Conservation (phyloP, 768 basidiomycete genomes). For the Pleurotus giganteus region DNA sequence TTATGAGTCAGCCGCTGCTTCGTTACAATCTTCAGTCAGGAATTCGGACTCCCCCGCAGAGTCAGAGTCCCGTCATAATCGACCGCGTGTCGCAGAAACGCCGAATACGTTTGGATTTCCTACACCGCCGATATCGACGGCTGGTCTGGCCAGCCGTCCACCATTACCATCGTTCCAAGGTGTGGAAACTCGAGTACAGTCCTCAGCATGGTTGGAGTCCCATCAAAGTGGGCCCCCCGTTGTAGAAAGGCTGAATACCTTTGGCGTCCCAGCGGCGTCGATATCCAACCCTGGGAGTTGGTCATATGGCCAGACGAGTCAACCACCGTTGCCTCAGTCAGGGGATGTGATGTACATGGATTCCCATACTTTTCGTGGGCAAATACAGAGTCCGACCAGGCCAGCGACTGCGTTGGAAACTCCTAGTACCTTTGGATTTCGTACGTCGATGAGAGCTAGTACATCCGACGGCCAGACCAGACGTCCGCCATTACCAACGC, state of each 20-base stretch:
- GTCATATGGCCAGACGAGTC: not conserved
- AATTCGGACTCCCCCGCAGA: not conserved
- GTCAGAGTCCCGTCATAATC: not conserved
- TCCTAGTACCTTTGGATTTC: constrained; percentile 13
- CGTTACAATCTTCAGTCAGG: not conserved
- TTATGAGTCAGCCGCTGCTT: not conserved
- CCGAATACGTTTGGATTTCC: constrained; percentile 5
- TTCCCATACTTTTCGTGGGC: too few relatives aligned
- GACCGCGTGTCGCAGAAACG: not conserved
- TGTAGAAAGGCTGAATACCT: not conserved
- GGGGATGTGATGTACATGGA: not conserved
- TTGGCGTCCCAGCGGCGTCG: not conserved
- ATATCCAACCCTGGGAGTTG: not conserved
- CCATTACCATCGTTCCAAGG: too few relatives aligned
- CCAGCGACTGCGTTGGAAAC: constrained; percentile 6
- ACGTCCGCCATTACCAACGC: constrained; percentile 43
- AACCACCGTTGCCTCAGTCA: not conserved
- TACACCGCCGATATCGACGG: not conserved
- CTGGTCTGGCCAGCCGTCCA: too few relatives aligned
- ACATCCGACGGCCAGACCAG: constrained; percentile 21
- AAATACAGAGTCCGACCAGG: not conserved
- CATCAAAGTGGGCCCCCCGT: not conserved
- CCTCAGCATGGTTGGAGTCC: not conserved
- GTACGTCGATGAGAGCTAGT: constrained; percentile 1
- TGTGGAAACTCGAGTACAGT: too few relatives aligned